A percentile compares a stretch with the other conserved stretches of the same genome.
Evolutionary conservation across 768 basidiomycete species (phyloP).

Genomic region (Leucosporidium scottii): DNA sequence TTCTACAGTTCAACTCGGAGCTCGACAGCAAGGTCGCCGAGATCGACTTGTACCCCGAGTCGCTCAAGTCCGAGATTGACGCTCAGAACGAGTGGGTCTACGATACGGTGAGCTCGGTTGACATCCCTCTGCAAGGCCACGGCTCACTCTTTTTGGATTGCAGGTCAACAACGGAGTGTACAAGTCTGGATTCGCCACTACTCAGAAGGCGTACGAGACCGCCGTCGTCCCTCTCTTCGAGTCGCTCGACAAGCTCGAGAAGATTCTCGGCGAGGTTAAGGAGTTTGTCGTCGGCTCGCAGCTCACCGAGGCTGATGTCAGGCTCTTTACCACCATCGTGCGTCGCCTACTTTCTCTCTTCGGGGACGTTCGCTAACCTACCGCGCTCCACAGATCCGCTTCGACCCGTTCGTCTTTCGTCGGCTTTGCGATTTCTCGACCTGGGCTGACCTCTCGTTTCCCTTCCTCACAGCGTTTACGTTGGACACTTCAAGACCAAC

Average conservation of each 20-base stretch:
- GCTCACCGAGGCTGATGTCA: conserved; percentile 59
- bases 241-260: conserved; percentile 73
- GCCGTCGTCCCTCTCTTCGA: conserved; percentile 69
- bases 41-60: conserved; percentile 68
- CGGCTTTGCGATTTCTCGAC: background rate
- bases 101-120: conserved; percentile 56
- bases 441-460: background rate
- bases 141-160: background rate
- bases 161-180: conserved; percentile 52
- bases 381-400: conserved; percentile 56
- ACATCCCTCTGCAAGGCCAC: no score
- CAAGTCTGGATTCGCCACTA: conserved; percentile 76
- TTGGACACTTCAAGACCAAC: conserved; percentile 92
- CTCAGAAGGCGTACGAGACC: conserved; percentile 69
- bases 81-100: conserved; percentile 74
- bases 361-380: background rate
- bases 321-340: conserved; percentile 90
- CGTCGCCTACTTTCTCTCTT: conserved; percentile 36
- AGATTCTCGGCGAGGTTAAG: conserved; percentile 60
- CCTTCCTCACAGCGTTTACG: conserved; percentile 42
- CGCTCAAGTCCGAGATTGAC: conserved; percentile 69
- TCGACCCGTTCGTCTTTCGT: conserved; percentile 52
- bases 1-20: conserved; percentile 57
- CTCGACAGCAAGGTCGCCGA: conserved; percentile 54
- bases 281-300: conserved; percentile 74